Base-by-base conservation (phyloP, 176 grass and related monocot genomes). In the Triticum dicoccoides region DNA sequence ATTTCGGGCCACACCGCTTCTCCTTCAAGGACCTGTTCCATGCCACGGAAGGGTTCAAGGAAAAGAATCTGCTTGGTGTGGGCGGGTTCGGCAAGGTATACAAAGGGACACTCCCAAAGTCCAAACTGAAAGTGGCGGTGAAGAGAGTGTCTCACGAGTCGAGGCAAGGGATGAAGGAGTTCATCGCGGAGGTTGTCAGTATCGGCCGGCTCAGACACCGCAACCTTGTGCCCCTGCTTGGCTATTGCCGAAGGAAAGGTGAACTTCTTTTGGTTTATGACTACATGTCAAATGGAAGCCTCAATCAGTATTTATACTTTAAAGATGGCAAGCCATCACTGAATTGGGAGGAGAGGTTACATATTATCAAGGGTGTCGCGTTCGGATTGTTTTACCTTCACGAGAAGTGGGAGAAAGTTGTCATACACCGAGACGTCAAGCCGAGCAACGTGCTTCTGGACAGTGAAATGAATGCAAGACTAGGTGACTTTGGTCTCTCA, bases 11-110 rank as follows among this genome's bases (percentile, higher is more conserved):
- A 15, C 87, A 88, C 2, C 80, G 80, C 0, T 83, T 88, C 75
- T 70, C 73, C 0, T 88, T 72, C 80, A 83, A 88, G 37, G 80
- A 83, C 9, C 35, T 88, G 59, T 88, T 71, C 80, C 25, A 34
- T 38, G 87, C 87, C 0, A 88, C 87, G 0, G 1, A 44, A 14
- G 87, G 87, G 8, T 88, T 88, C 21, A 88, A 77, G 8, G 54
- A 63, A 33, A 88, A 63, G 37, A 63, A 72, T 0, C 39, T 88
- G 2, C 87, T 88, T 14, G 87, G 87, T 6, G 65, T 35, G 2
- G 87, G 87, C 27, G 87, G 87, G 11, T 88, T 88, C 47, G 86
- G 86, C n/a, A 83, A 69, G 51, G 86, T 88, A 0, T 88, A 88
- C 72, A 83, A 20, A 61, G 86, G 86, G 18, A 52, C 77, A 4